Base-by-base conservation (phyloP, 176 grass and related monocot genomes). In the Raddia guianensis region DNA sequence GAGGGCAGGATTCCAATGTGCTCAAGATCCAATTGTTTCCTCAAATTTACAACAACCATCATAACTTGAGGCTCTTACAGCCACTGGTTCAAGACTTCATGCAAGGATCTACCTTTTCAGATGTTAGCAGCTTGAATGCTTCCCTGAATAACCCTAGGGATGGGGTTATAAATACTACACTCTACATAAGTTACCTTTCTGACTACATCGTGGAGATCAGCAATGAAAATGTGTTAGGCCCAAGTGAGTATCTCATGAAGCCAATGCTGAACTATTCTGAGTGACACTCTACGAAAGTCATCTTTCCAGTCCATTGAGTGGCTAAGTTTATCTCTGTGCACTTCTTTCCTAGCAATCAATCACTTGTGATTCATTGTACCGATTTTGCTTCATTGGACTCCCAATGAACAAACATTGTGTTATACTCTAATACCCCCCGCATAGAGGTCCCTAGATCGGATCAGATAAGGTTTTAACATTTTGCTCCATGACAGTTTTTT, bases 21-120 rank as follows among this genome's bases (percentile, higher is more conserved):
- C 89, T 98, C 66, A 98, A 91, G 82, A 93, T 98, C 63, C 92
- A 93, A 54, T 73, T 98, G 73, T 98, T 98, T 83, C 95, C 95
- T 81, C 88, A 95, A 70, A 86, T 84, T 63, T 98, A 98, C 81
- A 85, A 83, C 50, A 89, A 89, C 52, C 80, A 67, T 64, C 76
- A 83, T 56, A 76, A 88, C 76, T 74, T 98, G 88, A 95, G 86
- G 76, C 83, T 98, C 48, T 83, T 98, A 72, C 95, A 87, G 72
- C 95, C 95, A 6, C 84, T 98, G 63, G 78, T 95, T 82, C 90
- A 87, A 75, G 95, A 98, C 80, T 98, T 95, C 74, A 85, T 84
- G 71, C 85, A 73, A 35, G 95, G 95, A 15, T 91, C 92, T 74
- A 87, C 86, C 80, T 93, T 95, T 61, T 91, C 90, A 18, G 86